Base-by-base conservation (phyloP, 345 rosid genomes). In the Raphanus sativus region DNA sequence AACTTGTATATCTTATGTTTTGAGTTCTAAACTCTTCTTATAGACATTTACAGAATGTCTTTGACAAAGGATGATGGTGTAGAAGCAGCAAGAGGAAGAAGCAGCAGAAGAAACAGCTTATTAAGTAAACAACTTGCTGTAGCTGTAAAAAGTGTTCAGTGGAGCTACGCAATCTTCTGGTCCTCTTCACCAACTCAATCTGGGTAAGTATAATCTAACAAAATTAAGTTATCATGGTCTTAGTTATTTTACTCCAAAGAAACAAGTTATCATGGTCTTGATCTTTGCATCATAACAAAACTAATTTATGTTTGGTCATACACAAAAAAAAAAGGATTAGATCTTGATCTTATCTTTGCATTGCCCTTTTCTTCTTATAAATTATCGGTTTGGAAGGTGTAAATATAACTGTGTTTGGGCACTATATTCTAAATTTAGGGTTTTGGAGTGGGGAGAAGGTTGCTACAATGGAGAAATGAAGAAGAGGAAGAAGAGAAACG, bases 131-230 rank as follows among this genome's bases (percentile, higher is more conserved):
- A 83, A 85, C 97, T 94, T 78, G 92, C 93, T 63, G 81, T 91
- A 58, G 90, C 89, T 81, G 92, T 94, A 28, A 86, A 87, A 86
- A 94, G 92, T 72, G 85, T 90, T 65, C 90, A 88, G 62, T 94
- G 97, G 98, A 94, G 91, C 86, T 91, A 94, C 70, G 98, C 97
- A 60, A 79, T 94, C 74, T 94, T 89, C 86, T 94, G 98, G 98
- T 86, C 97, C 0, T 74, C 81, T 61, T 91, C 98, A 84, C 45
- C 87, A 54, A 79, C 82, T 50, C 88, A 90, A 80, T 83, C 83
- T 60, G 93, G 90, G 98, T 94, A 84, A 76, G 62, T 56, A 62
- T 32, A 24, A 26, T 66, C 42, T 62, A 32, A 62, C 29, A 21
- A 55, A 45, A 45, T 3, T 45, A 48, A 48, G 54, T 4, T 48